Evolutionary conservation across 257 asterid genomes (phyloP).

Genomic region (Thymus mandschuricus): DNA sequence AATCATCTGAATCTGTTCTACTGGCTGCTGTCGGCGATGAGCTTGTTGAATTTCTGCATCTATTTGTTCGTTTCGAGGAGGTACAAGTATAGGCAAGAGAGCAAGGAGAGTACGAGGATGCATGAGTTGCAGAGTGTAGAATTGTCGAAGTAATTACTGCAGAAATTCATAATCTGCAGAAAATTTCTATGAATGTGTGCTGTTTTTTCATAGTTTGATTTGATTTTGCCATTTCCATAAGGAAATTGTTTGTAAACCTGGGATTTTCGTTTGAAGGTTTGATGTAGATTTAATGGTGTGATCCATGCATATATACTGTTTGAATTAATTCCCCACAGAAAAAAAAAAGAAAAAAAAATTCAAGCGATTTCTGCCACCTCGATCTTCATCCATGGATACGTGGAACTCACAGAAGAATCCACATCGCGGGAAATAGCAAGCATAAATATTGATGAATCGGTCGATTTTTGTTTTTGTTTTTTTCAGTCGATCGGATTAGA

Average conservation of each 20-base stretch:
- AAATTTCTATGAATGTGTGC: not conserved
- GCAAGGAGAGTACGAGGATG: conserved; percentile 7
- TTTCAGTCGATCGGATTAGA: not conserved
- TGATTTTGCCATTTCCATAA: not conserved
- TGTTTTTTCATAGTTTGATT: not conserved
- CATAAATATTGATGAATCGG: not conserved
- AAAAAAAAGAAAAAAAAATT: not conserved
- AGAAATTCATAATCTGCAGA: not conserved
- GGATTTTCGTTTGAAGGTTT: not conserved
- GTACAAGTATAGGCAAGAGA: conserved; percentile 61
- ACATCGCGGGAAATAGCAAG: not conserved
- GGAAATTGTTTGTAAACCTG: not conserved
- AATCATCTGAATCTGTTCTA: conserved; percentile 68
- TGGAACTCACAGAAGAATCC: conserved; percentile 35
- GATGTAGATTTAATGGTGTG: not conserved
- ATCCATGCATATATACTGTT: too few relatives aligned
- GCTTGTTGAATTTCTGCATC: conserved; percentile 53
- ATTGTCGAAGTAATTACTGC: not conserved
- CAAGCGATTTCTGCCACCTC: conserved; percentile 43
- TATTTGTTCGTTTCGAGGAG: conserved; percentile 64
- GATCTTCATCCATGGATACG: conserved; percentile 27
- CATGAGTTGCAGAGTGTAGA: conserved; percentile 28
- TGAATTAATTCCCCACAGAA: too few relatives aligned
- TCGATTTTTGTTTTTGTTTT: too few relatives aligned
- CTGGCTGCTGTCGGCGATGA: conserved; percentile 54